phyloP scores from a whole-genome alignment of 306 rosid species.

The Mucuna pruriens region DNA sequence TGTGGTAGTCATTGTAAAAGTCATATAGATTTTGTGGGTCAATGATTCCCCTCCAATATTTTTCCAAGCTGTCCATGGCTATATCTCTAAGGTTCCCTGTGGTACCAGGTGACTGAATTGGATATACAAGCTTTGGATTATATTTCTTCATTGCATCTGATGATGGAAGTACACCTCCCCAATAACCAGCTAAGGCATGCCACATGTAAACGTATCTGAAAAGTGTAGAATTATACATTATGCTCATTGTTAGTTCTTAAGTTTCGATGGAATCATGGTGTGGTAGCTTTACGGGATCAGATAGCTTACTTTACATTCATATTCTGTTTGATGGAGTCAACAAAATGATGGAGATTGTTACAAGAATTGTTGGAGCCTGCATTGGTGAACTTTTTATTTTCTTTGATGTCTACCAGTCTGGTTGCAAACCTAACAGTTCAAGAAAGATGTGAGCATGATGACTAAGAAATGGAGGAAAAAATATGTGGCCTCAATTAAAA shows the following conservation, averaged over 20 bases:
- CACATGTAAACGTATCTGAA: conserved; percentile 69
- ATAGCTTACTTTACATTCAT: conserved; percentile 68
- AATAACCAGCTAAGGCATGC: conserved; percentile 83
- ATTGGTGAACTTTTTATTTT: conserved; percentile 65
- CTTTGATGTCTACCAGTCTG: conserved; percentile 64
- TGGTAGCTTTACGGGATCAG: background rate
- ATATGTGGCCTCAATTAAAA: background rate
- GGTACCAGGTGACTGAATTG: conserved; percentile 66
- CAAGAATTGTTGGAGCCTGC: conserved; percentile 41
- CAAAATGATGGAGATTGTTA: conserved; percentile 54
- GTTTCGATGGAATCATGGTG: background rate
- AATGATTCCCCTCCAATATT: conserved; percentile 67
- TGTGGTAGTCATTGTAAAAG: conserved; percentile 69
- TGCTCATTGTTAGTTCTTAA: background rate
- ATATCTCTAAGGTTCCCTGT: conserved; percentile 56
- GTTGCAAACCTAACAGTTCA: conserved; percentile 57
- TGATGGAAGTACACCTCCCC: conserved; percentile 79
- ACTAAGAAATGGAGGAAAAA: conserved; percentile 27
- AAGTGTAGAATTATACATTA: conserved; percentile 16
- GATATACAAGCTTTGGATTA: conserved; percentile 57
- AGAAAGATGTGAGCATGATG: conserved; percentile 23
- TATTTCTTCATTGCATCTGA: conserved; percentile 63
- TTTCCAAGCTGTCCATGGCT: conserved; percentile 68
- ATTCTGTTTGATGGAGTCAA: conserved; percentile 56
- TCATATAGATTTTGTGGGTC: conserved; percentile 56